Conservation (phyloP, 768 basidiomycete species). For the Neoboletus subvelutipes region DNA sequence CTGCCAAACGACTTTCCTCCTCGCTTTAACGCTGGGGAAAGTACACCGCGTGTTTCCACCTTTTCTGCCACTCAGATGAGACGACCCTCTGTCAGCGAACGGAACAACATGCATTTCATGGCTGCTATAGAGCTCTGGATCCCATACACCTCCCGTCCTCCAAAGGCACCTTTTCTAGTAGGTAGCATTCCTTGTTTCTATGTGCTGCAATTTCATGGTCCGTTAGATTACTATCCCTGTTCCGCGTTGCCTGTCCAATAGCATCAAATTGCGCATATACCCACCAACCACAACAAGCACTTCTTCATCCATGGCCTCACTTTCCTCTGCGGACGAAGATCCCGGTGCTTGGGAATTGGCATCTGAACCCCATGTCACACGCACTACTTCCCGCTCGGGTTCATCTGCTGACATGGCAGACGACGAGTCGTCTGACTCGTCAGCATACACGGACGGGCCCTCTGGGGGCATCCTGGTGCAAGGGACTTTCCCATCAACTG, state of each 20-base stretch:
- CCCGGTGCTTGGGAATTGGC: conserved; percentile 69
- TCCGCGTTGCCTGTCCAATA: conserved; percentile 76
- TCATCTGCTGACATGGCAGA: conserved; percentile 76
- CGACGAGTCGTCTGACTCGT: conserved; percentile 79
- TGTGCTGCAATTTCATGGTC: conserved; percentile 6
- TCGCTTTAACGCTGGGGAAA: conserved; percentile 27
- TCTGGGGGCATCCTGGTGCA: conserved; percentile 67
- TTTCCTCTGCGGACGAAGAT: conserved; percentile 76
- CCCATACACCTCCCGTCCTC: conserved; percentile 65
- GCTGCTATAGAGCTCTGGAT: conserved; percentile 77
- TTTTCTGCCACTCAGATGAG: conserved; percentile 38
- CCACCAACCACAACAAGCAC: conserved; percentile 53
- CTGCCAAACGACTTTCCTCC: conserved; percentile 65
- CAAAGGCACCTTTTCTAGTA: conserved; percentile 74
- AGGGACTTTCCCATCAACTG: conserved; percentile 76
- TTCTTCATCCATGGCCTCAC: conserved; percentile 64
- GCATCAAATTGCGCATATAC: conserved; percentile 71
- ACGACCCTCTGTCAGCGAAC: conserved; percentile 55
- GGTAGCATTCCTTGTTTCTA: conserved; percentile 16
- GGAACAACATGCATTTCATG: conserved; percentile 69
- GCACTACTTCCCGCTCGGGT: conserved; percentile 49
- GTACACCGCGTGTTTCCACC: conserved; percentile 20
- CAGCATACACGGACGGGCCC: conserved; percentile 45
- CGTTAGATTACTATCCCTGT: conserved; percentile 71
- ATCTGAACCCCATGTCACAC: conserved; percentile 73